Evolutionary conservation across 2,329 filamentous ascomycete species (phyloP).

Genomic region (Juglanconis oblonga): DNA sequence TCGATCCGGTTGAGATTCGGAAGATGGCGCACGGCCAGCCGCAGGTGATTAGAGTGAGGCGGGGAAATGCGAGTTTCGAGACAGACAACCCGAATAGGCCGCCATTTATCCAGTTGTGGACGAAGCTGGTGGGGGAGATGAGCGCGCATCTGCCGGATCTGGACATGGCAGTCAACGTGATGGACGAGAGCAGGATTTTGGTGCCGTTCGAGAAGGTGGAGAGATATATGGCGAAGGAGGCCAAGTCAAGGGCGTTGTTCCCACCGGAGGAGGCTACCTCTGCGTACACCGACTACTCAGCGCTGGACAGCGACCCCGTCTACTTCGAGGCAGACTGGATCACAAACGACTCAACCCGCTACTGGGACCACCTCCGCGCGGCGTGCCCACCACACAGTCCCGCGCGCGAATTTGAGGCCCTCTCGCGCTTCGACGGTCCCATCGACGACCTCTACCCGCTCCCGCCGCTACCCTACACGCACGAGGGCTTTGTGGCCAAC

Average conservation of each 20-base stretch:
- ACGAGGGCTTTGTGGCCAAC: slow-evolving; percentile 49
- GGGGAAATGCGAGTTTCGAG: slow-evolving; percentile 35
- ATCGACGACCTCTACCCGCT: slow-evolving; percentile 18
- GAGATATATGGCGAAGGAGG: slow-evolving; percentile 46
- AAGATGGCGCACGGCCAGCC: slow-evolving; percentile 38
- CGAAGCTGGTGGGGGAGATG: slow-evolving; percentile 47
- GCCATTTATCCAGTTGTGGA: slow-evolving; percentile 47
- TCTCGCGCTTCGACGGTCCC: slow-evolving; percentile 32
- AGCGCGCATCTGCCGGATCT: slow-evolving; percentile 57
- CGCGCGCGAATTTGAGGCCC: slow-evolving; percentile 34
- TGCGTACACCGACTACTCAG: slow-evolving; percentile 37
- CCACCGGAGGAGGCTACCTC: slow-evolving; percentile 41
- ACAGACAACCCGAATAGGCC: slow-evolving; percentile 40
- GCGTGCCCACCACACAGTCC: slow-evolving; percentile 56
- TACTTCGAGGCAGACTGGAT: slow-evolving; percentile 47
- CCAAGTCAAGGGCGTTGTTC: slow-evolving; percentile 39
- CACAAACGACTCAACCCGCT: slow-evolving; percentile 43
- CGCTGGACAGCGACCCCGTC: slow-evolving; percentile 21
- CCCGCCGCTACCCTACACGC: slow-evolving; percentile 25
- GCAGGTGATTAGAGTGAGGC: slow-evolving; percentile 45
- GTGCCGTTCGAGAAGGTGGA: slow-evolving; percentile 57
- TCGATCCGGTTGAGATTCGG: slow-evolving; percentile 36
- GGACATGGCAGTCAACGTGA: slow-evolving; percentile 63
- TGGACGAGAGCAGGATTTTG: slow-evolving; percentile 61
- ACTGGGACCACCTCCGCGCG: slow-evolving; percentile 57